Base-by-base conservation (phyloP, 257 asterid genomes). In the Petunia secreta region DNA sequence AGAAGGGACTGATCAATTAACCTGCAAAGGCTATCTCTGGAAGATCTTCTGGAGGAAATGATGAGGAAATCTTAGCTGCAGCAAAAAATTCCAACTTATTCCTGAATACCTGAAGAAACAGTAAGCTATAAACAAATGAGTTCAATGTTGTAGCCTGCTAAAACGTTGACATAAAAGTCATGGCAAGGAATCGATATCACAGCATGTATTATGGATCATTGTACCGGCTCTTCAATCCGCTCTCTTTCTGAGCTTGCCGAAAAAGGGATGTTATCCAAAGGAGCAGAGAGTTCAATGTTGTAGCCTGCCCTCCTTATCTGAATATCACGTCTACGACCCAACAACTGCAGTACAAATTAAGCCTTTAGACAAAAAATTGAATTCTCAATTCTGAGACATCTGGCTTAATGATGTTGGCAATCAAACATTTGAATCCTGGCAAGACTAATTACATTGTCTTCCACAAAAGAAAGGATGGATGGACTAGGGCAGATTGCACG, bases 11-110 rank as follows among this genome's bases (percentile, higher is more conserved):
- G 11, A 77, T 54, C 39, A 59, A 9, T 8, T 50, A 82, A 94
- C 99, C 99, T 87, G 99, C 99, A 89, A 96, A 96, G 62, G 99
- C 99, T 87, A 96, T 92, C 92, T 96, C 98, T 46, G 98, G 97
- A 85, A 91, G 97, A 52, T 94, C 98, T 73, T 92, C 95, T 79
- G 93, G 79, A 41, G 98, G 99, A 54, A 96, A 91, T 64, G 99
- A 94, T n/a, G 97, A 94, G 10, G 98, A 90, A 81, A 87, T 63
- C 90, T 96, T 96, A 62, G 99, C 99, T 83, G 99, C 98, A 77
- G 99, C 99, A 79, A 89, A 92, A 89, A 94, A 96, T 77, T 85
- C 92, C 87, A 96, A 79, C 82, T 88, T 91, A 82, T 94, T 96
- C 89, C 97, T 91, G 89, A 96, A 94, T 64, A 85, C 94, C 99